These are phyloP conservation scores for Solanum pinnatisectum DNA, from an alignment of 257 asterid genomes.

Conservation along the genomic window DNA sequence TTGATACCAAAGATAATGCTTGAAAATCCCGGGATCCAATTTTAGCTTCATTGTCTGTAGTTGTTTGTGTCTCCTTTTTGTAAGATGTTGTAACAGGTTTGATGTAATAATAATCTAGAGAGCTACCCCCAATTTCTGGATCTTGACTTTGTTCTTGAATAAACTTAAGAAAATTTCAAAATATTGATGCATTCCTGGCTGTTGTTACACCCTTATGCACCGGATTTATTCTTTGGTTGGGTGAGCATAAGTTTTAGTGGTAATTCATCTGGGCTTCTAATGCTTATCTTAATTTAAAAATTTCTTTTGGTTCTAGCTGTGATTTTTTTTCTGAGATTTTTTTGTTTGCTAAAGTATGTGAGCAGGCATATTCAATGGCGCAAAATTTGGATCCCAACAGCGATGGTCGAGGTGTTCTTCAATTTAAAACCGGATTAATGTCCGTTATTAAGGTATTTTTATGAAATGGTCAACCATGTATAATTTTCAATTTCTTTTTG, in stretches of 20 bases:
- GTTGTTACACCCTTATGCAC: not conserved
- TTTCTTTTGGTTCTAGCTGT: not conserved
- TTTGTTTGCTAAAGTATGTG: slow-evolving; percentile 58
- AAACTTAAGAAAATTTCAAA: not conserved
- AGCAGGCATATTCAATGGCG: slow-evolving; percentile 98
- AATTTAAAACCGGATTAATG: slow-evolving; percentile 96
- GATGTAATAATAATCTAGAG: not conserved
- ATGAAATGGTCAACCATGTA: not conserved
- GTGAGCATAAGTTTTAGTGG: not conserved
- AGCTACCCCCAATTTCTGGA: not conserved
- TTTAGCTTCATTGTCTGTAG: not conserved
- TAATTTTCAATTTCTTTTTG: not conserved
- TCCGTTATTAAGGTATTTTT: slow-evolving; percentile 83
- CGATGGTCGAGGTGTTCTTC: slow-evolving; percentile 96
- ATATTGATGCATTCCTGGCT: not conserved
- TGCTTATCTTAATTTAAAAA: not conserved
- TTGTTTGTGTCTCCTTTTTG: not conserved
- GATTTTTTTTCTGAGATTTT: not conserved
- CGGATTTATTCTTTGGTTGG: not conserved
- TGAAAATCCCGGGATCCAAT: not conserved
- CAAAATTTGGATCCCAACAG: slow-evolving; percentile 93
- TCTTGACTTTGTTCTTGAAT: not conserved
- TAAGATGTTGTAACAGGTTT: not conserved
- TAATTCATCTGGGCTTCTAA: not conserved
- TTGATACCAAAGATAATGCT: not conserved